Conservation (phyloP, 2,329 filamentous ascomycete species). For the Xylariaceae sp. region DNA sequence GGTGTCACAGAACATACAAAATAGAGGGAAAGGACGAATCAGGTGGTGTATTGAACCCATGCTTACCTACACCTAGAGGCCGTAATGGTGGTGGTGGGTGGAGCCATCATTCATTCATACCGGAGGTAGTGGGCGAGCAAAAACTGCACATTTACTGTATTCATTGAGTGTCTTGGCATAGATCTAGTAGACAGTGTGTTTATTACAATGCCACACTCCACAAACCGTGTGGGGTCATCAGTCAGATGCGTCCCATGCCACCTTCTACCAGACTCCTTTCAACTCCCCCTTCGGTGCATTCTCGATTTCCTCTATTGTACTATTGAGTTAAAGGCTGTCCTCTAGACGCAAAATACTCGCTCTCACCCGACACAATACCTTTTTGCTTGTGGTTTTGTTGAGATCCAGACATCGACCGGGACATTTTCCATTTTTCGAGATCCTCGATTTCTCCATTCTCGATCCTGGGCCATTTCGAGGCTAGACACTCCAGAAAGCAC, state of each 20-base stretch:
- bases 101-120: too few species aligned
- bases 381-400: constrained; percentile 16
- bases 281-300: constrained; percentile 25
- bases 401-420: constrained; percentile 16
- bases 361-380: constrained; percentile 11
- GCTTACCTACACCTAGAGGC: too few species aligned
- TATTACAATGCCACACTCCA: too few species aligned
- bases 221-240: too few species aligned
- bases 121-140: too few species aligned
- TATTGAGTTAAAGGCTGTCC: constrained; percentile 16
- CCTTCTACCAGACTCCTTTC: constrained; percentile 29
- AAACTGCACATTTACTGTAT: too few species aligned
- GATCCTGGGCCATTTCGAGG: constrained; percentile 24
- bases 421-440: constrained; percentile 19
- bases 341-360: constrained; percentile 18
- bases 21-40: too few species aligned
- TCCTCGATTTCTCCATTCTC: constrained; percentile 18
- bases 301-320: constrained; percentile 20
- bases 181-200: too few species aligned
- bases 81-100: too few species aligned
- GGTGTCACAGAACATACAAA: too few species aligned
- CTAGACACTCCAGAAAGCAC: constrained; percentile 28
- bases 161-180: too few species aligned
- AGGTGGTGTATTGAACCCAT: too few species aligned
- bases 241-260: constrained; percentile 27